Conservation (phyloP, 2,329 filamentous ascomycete genomes). For the Fusarium pseudograminearum region DNA sequence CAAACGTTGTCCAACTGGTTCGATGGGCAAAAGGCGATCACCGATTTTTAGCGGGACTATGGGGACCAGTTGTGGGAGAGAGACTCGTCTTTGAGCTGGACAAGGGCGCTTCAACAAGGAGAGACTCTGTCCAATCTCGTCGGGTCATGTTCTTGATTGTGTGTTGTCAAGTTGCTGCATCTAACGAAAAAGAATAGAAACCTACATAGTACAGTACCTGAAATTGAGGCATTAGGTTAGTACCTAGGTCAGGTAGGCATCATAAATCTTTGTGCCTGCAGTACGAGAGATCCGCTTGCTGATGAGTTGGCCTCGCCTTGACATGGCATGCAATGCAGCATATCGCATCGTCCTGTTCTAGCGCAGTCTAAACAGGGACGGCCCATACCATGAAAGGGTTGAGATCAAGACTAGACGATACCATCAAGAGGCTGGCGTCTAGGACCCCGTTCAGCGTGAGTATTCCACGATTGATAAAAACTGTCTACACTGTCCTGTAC, state of each 20-base stretch:
- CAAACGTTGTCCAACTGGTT: conserved; percentile 27
- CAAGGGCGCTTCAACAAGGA: conserved; percentile 36
- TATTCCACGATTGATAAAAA: not conserved
- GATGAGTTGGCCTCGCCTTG: conserved; percentile 41
- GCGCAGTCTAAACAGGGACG: conserved; percentile 33
- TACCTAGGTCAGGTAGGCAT: not conserved
- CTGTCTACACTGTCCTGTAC: conserved; percentile 16
- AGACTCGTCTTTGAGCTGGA: conserved; percentile 27
- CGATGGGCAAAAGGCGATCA: conserved; percentile 43
- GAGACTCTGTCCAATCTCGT: conserved; percentile 39
- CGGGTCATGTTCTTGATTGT: conserved; percentile 25
- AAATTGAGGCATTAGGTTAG: conserved; percentile 3
- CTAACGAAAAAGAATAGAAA: conserved; percentile 14
- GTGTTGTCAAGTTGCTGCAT: conserved; percentile 46
- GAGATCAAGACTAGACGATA: conserved; percentile 34
- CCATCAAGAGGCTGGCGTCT: conserved; percentile 38
- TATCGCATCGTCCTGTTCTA: conserved; percentile 11
- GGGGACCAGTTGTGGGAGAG: conserved; percentile 41
- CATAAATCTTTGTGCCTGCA: conserved; percentile 23
- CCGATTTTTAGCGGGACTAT: conserved; percentile 44
- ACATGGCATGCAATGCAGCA: conserved; percentile 3
- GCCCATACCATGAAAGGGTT: conserved; percentile 39
- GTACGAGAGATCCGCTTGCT: conserved; percentile 42
- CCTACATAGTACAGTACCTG: conserved; percentile 15
- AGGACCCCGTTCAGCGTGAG: conserved; percentile 6